These are phyloP conservation scores for Abelmoschus esculentus DNA, from an alignment of 345 rosid genomes.

Conservation along the genomic window DNA sequence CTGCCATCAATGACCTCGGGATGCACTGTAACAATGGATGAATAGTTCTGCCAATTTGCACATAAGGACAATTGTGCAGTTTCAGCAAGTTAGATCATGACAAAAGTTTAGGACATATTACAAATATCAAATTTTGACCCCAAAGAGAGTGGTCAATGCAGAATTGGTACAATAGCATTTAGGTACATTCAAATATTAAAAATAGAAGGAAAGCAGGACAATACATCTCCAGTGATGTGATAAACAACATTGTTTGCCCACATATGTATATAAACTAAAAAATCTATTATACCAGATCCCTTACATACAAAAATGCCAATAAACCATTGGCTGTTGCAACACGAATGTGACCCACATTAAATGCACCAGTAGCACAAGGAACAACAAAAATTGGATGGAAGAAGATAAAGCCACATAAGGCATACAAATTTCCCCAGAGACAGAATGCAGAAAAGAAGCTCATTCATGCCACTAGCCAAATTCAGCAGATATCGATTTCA, in stretches of 20 bases:
- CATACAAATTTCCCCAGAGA: not conserved
- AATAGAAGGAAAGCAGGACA: not conserved
- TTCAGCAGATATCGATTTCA: not conserved
- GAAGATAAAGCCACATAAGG: not conserved
- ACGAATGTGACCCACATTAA: not conserved
- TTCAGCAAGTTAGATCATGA: not conserved
- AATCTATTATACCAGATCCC: not conserved
- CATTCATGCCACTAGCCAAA: conserved; percentile 1
- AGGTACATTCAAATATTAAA: not conserved
- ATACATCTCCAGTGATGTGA: not conserved
- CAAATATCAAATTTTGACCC: not conserved
- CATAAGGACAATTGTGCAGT: not conserved
- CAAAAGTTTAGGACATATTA: not conserved
- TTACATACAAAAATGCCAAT: not conserved
- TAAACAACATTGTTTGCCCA: not conserved
- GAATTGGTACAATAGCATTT: not conserved
- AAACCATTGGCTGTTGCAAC: not conserved
- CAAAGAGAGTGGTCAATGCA: not conserved
- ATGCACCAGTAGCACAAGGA: not conserved
- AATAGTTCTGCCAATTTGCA: conserved; percentile 59
- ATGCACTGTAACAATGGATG: conserved; percentile 80
- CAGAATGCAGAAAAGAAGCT: not conserved
- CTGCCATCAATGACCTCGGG: conserved; percentile 81
- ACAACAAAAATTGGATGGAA: not conserved
- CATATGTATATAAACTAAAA: not conserved